These are phyloP conservation scores for Acrodontium crateriforme DNA, from an alignment of 2,329 filamentous ascomycete species.

Conservation along the genomic window DNA sequence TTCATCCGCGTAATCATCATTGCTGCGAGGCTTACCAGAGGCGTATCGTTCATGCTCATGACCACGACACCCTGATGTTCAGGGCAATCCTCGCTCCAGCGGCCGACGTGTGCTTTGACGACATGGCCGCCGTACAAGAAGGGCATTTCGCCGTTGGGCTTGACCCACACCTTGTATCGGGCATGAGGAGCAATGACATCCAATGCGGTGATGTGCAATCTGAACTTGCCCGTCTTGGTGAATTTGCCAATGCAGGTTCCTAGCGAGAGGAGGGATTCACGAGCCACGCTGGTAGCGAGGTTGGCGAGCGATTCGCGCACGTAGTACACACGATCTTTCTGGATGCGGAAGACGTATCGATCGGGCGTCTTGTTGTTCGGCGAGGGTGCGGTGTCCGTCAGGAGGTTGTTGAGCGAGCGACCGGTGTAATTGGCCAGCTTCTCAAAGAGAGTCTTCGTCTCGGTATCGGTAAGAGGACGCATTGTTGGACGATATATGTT, in stretches of 20 bases:
- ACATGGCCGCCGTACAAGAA: slow-evolving; percentile 91
- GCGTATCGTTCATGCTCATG: slow-evolving; percentile 81
- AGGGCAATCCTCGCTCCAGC: slow-evolving; percentile 82
- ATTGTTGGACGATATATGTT: too few species aligned
- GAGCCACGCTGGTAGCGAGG: slow-evolving; percentile 70
- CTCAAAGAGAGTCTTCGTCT: slow-evolving; percentile 70
- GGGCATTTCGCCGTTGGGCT: slow-evolving; percentile 92
- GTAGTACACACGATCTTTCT: slow-evolving; percentile 80
- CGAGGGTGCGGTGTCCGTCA: slow-evolving; percentile 29
- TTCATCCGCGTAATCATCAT: background rate
- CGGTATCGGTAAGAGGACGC: slow-evolving; percentile 67
- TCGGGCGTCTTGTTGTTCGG: slow-evolving; percentile 43
- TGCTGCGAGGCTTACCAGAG: slow-evolving; percentile 36
- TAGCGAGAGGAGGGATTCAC: slow-evolving; percentile 71
- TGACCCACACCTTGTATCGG: slow-evolving; percentile 94
- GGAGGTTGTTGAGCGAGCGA: slow-evolving; percentile 67
- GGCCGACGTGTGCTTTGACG: slow-evolving; percentile 66
- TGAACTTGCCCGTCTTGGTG: slow-evolving; percentile 92
- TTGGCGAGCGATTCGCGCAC: slow-evolving; percentile 82
- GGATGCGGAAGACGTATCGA: slow-evolving; percentile 73
- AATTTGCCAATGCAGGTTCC: slow-evolving; percentile 89
- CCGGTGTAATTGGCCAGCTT: slow-evolving; percentile 94
- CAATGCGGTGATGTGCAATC: slow-evolving; percentile 83
- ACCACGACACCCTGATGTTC: slow-evolving; percentile 89
- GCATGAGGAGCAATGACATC: slow-evolving; percentile 82